Evolutionary conservation across 2,329 filamentous ascomycete species (phyloP).

Genomic region (Colletotrichum ledebouriae): DNA sequence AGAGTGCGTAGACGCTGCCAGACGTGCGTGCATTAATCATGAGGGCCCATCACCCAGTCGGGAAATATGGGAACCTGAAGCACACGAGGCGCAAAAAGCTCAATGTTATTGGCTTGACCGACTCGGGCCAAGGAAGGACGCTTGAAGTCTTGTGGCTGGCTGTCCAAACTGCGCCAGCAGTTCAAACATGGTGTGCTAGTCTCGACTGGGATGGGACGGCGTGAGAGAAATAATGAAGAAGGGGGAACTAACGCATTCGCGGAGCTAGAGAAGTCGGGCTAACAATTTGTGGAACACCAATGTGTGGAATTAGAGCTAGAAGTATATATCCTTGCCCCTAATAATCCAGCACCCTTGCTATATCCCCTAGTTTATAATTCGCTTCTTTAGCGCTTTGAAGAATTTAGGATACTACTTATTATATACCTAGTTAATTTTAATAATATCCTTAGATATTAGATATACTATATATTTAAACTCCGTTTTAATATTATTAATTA

Average conservation of each 20-base stretch:
- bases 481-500: no score
- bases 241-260: slow-evolving; percentile 31
- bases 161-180: background rate
- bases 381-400: no score
- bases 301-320: no score
- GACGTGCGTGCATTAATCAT: background rate
- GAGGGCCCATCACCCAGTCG: background rate
- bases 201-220: slow-evolving; percentile 13
- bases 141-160: background rate
- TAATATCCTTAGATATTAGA: no score
- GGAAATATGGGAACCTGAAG: slow-evolving; percentile 15
- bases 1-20: no score
- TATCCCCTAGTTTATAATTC: no score
- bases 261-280: background rate
- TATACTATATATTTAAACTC: no score
- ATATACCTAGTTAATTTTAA: no score
- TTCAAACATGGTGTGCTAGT: slow-evolving; percentile 13
- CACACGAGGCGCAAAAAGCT: slow-evolving; percentile 11
- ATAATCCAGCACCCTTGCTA: background rate
- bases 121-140: background rate
- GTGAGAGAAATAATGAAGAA: slow-evolving; percentile 25
- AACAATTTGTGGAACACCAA: no score
- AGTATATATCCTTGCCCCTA: fast-evolving
- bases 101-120: background rate
- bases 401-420: no score